Evolutionary conservation across 331 rosid genomes (phyloP).

Genomic region (Stylosanthes scabra): DNA sequence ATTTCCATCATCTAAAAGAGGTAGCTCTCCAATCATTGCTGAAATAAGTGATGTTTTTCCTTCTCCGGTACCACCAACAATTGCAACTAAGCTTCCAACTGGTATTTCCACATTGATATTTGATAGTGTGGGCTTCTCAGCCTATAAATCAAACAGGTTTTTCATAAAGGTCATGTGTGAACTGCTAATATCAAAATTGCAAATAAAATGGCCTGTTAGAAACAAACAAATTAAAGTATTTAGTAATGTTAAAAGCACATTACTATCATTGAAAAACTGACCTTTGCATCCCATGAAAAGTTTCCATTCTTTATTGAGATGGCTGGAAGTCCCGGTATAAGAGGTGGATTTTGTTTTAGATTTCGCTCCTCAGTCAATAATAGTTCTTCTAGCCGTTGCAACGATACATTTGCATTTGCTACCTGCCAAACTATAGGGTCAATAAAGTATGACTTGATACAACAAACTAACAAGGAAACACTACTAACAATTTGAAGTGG

Average conservation of each 20-base stretch:
- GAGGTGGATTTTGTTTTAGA: slow-evolving; percentile 68
- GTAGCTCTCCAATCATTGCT: slow-evolving; percentile 94
- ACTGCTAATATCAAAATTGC: slow-evolving; percentile 12
- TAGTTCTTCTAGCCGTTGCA: slow-evolving; percentile 89
- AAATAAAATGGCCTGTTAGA: background rate
- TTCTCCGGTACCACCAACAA: slow-evolving; percentile 95
- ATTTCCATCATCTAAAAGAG: slow-evolving; percentile 52
- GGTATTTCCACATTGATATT: slow-evolving; percentile 76
- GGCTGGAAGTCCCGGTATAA: slow-evolving; percentile 73
- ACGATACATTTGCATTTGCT: slow-evolving; percentile 84
- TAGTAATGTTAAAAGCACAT: background rate
- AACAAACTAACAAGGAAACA: background rate
- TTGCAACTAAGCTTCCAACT: slow-evolving; percentile 85
- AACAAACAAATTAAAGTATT: no score
- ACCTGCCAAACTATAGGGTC: slow-evolving; percentile 55
- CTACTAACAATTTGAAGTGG: slow-evolving; percentile 12
- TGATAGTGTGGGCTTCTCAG: slow-evolving; percentile 67
- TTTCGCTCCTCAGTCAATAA: slow-evolving; percentile 70
- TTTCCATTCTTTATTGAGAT: slow-evolving; percentile 76
- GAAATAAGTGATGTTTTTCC: slow-evolving; percentile 91
- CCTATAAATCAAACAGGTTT: slow-evolving; percentile 52
- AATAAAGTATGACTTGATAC: background rate
- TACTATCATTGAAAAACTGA: slow-evolving; percentile 38
- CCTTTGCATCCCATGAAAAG: slow-evolving; percentile 93
- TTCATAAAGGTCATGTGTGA: background rate